A percentile compares a stretch with the other conserved stretches of the same genome.
phyloP scores from a whole-genome alignment of 2,329 filamentous ascomycete species.

The Aspergillus novofumigatus region DNA sequence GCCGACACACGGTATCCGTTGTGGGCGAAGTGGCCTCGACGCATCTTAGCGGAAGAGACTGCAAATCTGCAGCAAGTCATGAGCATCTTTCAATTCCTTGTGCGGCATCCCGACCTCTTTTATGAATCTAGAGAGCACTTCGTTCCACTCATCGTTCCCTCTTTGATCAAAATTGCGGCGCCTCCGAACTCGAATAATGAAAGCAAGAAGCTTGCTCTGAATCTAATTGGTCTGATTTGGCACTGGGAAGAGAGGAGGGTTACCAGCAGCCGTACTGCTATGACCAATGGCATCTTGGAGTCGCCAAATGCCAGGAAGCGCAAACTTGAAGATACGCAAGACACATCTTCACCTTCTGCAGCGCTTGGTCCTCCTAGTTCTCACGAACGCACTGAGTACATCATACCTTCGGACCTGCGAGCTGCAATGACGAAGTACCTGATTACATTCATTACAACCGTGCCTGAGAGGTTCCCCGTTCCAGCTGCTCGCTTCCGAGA shows the following conservation, averaged over 20 bases:
- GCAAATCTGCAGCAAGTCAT: slow-evolving; percentile 95
- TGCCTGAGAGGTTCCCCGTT: slow-evolving; percentile 79
- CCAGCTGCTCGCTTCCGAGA: slow-evolving; percentile 66
- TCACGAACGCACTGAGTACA: slow-evolving; percentile 60
- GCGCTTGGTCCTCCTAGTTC: slow-evolving; percentile 41
- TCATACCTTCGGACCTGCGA: slow-evolving; percentile 63
- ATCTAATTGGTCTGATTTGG: slow-evolving; percentile 86
- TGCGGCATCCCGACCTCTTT: slow-evolving; percentile 86
- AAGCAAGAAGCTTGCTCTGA: slow-evolving; percentile 84
- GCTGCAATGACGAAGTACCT: slow-evolving; percentile 89
- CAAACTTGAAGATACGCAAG: slow-evolving; percentile 63
- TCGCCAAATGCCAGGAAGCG: slow-evolving; percentile 73
- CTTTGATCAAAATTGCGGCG: slow-evolving; percentile 81
- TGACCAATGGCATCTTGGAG: slow-evolving; percentile 49
- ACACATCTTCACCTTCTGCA: slow-evolving; percentile 53
- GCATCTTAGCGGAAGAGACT: slow-evolving; percentile 88
- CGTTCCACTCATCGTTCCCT: slow-evolving; percentile 79
- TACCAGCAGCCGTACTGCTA: slow-evolving; percentile 44
- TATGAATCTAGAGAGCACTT: slow-evolving; percentile 94
- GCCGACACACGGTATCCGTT: slow-evolving; percentile 70
- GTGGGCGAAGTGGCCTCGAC: slow-evolving; percentile 86
- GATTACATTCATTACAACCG: slow-evolving; percentile 86
- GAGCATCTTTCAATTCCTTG: slow-evolving; percentile 95
- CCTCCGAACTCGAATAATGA: slow-evolving; percentile 78
- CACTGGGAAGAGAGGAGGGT: slow-evolving; percentile 86